Conservation (phyloP, 75 land plant species). For the Azolla pinnata region DNA sequence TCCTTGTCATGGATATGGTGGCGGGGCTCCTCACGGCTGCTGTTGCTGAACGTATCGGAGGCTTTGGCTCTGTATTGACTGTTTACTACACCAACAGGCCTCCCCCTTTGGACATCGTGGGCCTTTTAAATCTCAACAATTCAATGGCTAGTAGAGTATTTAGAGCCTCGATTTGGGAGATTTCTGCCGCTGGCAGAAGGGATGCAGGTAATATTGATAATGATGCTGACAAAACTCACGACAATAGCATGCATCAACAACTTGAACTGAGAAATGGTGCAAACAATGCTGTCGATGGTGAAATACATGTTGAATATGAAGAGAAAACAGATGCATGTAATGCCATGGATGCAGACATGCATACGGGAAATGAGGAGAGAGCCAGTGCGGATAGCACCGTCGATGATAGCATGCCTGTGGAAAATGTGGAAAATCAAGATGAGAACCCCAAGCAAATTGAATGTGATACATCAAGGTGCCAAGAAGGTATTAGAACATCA, state of each 20-base stretch:
- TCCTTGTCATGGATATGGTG: slow-evolving; percentile 81
- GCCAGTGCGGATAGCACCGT: too few relatives aligned
- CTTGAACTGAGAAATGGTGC: background rate
- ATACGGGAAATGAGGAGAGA: too few relatives aligned
- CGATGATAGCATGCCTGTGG: too few relatives aligned
- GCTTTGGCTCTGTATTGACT: slow-evolving; percentile 69
- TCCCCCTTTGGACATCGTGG: slow-evolving; percentile 63
- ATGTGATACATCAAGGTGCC: too few relatives aligned
- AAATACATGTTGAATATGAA: background rate
- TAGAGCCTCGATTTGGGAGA: slow-evolving; percentile 1
- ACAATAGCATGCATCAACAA: background rate
- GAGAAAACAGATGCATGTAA: background rate
- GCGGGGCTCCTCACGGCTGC: slow-evolving; percentile 88
- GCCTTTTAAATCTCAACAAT: slow-evolving; percentile 69
- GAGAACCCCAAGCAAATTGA: too few relatives aligned
- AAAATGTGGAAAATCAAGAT: too few relatives aligned
- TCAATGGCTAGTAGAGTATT: slow-evolving; percentile 47
- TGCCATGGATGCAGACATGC: background rate
- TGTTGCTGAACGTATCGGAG: slow-evolving; percentile 89
- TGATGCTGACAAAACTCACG: slow-evolving; percentile 5
- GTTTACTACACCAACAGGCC: slow-evolving; percentile 44
- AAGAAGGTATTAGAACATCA: too few relatives aligned
- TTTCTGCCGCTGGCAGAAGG: background rate
- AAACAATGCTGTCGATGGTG: background rate
- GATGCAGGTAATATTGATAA: background rate